Evolutionary conservation across 2,329 filamentous ascomycete species (phyloP), one percentile per base, ranked within the genome.

Genomic region (Colletotrichum paranaense): DNA sequence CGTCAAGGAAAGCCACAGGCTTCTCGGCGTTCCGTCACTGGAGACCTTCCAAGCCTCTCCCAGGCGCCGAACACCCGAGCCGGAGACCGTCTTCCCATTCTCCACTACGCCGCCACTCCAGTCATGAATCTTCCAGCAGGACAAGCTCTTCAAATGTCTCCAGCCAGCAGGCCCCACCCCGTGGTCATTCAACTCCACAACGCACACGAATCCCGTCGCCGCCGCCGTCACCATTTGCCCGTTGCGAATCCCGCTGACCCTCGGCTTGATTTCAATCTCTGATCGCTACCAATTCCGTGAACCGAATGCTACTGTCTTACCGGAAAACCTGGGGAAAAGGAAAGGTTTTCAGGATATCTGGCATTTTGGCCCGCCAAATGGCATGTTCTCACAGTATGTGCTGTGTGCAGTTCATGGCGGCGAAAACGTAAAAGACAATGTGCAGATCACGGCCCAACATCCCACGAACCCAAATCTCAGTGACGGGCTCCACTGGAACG

Each of bases 401-500:
- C 24, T 9, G 30, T 30, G 24, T 16, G 16, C 58, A 19, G 24
- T 46, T 49, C 59, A n/a, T n/a, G 24, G 6, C 59, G 12, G 24
- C 5, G 42, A 38, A 22, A 53, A 14, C 52, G 24, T 52, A 19
- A 62, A 62, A 35, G 19, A 19, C 16, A 49, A 49, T 22, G 24
- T n/a, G 59, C 26, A 62, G 42, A 62, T 62, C 59, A 19, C 30
- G 49, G 24, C 30, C 67, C 24, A 12, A n/a, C 6, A 3, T 26
- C 14, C 14, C 16, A 53, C 22, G 14, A 19, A 5, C 35, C 11
- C 32, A 24, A 42, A 22, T 26, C 26, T 53, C 28, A 42, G 42
- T 63, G 58, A 38, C 24, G 66, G 49, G 58, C 35, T 63, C 49
- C 12, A 35, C 46, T 42, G 58, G 58, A 49, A 68, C 38, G 66